These are phyloP conservation scores for Aspergillus felis DNA, from an alignment of 2,329 filamentous ascomycete species.

Conservation along the genomic window DNA sequence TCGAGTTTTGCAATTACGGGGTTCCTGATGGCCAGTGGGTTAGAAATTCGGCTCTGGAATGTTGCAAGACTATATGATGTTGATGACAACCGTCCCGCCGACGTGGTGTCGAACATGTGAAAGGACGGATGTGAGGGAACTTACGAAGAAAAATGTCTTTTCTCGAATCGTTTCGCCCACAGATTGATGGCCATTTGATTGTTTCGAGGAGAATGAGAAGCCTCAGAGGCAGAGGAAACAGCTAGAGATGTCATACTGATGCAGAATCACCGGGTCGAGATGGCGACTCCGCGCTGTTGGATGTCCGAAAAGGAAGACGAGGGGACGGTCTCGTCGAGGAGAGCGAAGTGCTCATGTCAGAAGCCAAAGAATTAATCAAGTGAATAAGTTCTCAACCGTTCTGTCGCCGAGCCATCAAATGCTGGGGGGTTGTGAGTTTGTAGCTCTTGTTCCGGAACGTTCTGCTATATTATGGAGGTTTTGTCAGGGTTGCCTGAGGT, in stretches of 20 bases:
- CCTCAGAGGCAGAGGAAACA: constrained; percentile 5
- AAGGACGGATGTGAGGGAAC: constrained; percentile 5
- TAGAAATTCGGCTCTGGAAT: background rate
- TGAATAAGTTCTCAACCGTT: background rate
- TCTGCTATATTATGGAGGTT: background rate
- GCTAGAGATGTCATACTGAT: constrained; percentile 4
- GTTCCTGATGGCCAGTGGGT: constrained; percentile 15
- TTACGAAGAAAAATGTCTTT: constrained; percentile 27
- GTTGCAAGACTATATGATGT: background rate
- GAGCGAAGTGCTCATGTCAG: constrained; percentile 20
- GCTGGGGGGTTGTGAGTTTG: background rate
- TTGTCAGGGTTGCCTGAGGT: background rate
- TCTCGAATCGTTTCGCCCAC: constrained; percentile 28
- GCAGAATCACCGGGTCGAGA: constrained; percentile 2
- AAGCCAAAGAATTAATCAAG: constrained; percentile 1
- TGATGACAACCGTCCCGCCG: background rate
- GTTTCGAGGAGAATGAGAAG: constrained; percentile 8
- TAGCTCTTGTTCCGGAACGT: background rate
- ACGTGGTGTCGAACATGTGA: background rate
- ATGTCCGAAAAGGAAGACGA: constrained; percentile 14
- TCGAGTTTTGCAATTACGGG: constrained; percentile 33
- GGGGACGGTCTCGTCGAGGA: constrained; percentile 14
- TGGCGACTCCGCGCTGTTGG: constrained; percentile 9
- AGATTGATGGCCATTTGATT: constrained; percentile 10
- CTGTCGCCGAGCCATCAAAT: background rate